Evolutionary conservation across 2,329 filamentous ascomycete genomes (phyloP).

Genomic region (Macrophomina phaseolina): DNA sequence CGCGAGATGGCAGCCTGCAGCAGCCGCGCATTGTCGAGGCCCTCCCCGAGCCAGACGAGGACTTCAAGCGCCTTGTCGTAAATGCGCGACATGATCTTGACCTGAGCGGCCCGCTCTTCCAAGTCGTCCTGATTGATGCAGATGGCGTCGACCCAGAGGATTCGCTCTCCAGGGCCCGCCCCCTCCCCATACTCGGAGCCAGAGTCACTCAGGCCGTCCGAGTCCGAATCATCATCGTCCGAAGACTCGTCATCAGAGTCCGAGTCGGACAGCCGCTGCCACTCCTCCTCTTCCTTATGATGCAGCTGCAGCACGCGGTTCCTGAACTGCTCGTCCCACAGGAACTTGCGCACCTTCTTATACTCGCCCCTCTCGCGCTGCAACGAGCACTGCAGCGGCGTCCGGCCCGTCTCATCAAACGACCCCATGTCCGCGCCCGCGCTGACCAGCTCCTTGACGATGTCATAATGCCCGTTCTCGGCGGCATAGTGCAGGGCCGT

Average conservation of each 20-base stretch:
- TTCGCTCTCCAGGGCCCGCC: neutral
- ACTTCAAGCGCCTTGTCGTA: slow-evolving; percentile 26
- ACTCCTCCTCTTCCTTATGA: neutral
- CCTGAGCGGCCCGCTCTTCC: slow-evolving; percentile 26
- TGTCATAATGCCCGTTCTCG: neutral
- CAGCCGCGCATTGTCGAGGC: neutral
- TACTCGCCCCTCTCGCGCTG: neutral
- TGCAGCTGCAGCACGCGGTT: neutral
- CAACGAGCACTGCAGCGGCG: slow-evolving; percentile 18
- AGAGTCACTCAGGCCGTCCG: neutral
- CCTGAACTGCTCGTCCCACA: neutral
- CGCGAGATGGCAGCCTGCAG: slow-evolving; percentile 9
- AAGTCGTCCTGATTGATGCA: slow-evolving; percentile 31
- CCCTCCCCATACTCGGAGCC: neutral
- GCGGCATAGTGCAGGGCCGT: slow-evolving; percentile 19
- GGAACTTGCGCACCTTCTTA: neutral
- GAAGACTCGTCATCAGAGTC: neutral
- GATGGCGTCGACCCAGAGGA: slow-evolving; percentile 30
- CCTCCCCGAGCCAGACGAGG: slow-evolving; percentile 29
- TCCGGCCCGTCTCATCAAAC: neutral
- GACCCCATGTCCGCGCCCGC: neutral
- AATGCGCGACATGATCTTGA: slow-evolving; percentile 30
- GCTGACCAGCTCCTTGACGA: neutral
- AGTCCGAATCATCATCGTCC: neutral
- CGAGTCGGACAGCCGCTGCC: neutral